Base-by-base conservation (phyloP, 352 stramenopile species). In the Chrysophaeum taylorii region DNA sequence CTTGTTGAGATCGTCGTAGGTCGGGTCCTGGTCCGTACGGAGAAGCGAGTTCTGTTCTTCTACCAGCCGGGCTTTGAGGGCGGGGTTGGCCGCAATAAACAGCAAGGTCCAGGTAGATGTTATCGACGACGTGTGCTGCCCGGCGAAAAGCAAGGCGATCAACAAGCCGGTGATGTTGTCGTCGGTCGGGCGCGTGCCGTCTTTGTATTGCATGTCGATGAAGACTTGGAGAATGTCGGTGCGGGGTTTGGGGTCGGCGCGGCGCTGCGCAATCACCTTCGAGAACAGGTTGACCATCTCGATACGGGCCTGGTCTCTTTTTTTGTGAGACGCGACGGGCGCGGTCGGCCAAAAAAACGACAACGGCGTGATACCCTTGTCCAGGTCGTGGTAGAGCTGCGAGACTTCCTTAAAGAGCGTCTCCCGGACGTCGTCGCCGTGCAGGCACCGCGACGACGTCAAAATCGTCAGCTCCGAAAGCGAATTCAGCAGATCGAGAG, bases 121-220 rank as follows among this genome's bases (percentile, higher is more conserved):
- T 68, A 95, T 93, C 52, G 84, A 92, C 29, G 81, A 92, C 25
- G 90, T 96, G 78, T 96, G 90, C 79, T 96, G 90, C 53, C 90
- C 90, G 15, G 90, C 90, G 81, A 96, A 96, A 31, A 96, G 80
- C 23, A 94, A 71, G 2, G 89, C 89, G 81, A 96, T 94, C 21
- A 96, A 71, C 38, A 96, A 73, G 36, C 90, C 90, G 15, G 89
- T 91, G 29, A 96, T 87, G 80, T 96, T 77, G 63, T 94, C 83
- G 54, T 93, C 82, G 4, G 86, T 92, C 66, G 89, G 81, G 31
- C 72, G 71, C 35, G 75, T 84, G 64, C 87, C 88, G 78, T 95
- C 87, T 78, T 93, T 95, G 81, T 96, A 96, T 53, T 87, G 87
- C 48, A 92, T 86, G 70, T 96, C 88, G 79, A 96, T 94, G 73